Conservation (phyloP, 31 red algal species). For the Odonthalia washingtoniensis region DNA sequence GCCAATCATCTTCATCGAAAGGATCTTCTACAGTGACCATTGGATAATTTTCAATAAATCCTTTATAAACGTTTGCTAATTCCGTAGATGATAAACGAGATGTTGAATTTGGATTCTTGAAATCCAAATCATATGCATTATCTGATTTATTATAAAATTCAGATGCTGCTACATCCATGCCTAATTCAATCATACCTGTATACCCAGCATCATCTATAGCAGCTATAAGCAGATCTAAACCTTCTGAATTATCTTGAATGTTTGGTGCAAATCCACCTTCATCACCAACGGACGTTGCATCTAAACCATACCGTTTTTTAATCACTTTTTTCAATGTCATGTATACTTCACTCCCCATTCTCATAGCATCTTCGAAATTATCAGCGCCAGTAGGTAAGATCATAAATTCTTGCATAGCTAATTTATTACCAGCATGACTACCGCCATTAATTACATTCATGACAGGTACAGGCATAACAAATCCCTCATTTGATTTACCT, state of each 20-base stretch:
- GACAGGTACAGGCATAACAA: constrained; percentile 81
- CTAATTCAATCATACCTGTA: constrained; percentile 74
- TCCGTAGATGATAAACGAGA: constrained; percentile 54
- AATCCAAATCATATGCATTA: constrained; percentile 81
- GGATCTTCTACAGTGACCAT: constrained; percentile 94
- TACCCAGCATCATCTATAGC: constrained; percentile 95
- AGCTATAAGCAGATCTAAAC: constrained; percentile 68
- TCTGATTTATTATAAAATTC: constrained; percentile 88
- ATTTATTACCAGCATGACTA: constrained; percentile 87
- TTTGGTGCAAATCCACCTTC: constrained; percentile 97
- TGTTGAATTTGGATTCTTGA: constrained; percentile 75
- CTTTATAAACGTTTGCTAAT: constrained; percentile 75
- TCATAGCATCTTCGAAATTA: constrained; percentile 85
- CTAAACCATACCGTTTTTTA: constrained; percentile 85
- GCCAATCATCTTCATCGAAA: constrained; percentile 95
- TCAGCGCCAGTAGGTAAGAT: constrained; percentile 83
- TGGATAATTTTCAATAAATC: constrained; percentile 69
- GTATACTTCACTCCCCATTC: constrained; percentile 88
- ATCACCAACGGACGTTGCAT: constrained; percentile 92
- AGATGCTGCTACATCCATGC: constrained; percentile 87
- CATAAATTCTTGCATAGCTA: constrained; percentile 98
- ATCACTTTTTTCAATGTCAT: constrained; percentile 80
- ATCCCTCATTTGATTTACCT: constrained; percentile 54
- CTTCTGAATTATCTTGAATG: constrained; percentile 83
- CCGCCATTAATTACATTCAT: constrained; percentile 98